These are phyloP conservation scores for Wilcoxina mikolae DNA, from an alignment of 495 filamentous ascomycete species.

Conservation along the genomic window DNA sequence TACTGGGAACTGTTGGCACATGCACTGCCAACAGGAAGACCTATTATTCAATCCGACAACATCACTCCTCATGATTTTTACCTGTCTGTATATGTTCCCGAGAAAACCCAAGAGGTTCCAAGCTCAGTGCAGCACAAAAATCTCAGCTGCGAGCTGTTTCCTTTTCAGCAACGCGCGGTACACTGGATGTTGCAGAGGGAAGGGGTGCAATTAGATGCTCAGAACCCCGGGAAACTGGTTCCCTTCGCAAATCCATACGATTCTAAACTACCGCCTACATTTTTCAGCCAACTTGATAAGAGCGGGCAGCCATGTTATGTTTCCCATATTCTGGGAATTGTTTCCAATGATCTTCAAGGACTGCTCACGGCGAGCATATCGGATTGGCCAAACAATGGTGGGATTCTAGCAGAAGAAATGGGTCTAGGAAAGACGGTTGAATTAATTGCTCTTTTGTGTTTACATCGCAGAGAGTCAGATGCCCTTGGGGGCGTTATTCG, in stretches of 20 bases:
- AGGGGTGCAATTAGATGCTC: constrained; percentile 6
- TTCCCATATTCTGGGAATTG: constrained; percentile 16
- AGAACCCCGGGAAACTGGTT: background rate
- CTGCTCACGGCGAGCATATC: background rate
- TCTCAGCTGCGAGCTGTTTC: constrained; percentile 43
- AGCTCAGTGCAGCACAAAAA: constrained; percentile 32
- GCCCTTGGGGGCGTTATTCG: background rate
- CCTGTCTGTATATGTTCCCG: constrained; percentile 46
- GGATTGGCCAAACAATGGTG: constrained; percentile 33
- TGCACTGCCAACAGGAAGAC: constrained; percentile 7
- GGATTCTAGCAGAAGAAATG: constrained; percentile 88
- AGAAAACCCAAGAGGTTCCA: constrained; percentile 30
- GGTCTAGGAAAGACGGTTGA: constrained; percentile 91
- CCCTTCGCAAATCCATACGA: background rate
- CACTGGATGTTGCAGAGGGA: constrained; percentile 53
- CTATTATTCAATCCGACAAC: background rate
- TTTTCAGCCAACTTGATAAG: constrained; percentile 13
- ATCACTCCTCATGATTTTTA: constrained; percentile 46
- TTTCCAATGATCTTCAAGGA: constrained; percentile 8
- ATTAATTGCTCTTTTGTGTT: constrained; percentile 36
- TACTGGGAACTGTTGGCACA: constrained; percentile 15
- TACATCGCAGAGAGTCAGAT: background rate
- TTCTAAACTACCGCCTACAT: constrained; percentile 9
- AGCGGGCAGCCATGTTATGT: constrained; percentile 14
- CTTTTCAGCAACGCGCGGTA: constrained; percentile 59